phyloP scores from a whole-genome alignment of 2,329 filamentous ascomycete species.

The Alternaria novae-zelandiae region DNA sequence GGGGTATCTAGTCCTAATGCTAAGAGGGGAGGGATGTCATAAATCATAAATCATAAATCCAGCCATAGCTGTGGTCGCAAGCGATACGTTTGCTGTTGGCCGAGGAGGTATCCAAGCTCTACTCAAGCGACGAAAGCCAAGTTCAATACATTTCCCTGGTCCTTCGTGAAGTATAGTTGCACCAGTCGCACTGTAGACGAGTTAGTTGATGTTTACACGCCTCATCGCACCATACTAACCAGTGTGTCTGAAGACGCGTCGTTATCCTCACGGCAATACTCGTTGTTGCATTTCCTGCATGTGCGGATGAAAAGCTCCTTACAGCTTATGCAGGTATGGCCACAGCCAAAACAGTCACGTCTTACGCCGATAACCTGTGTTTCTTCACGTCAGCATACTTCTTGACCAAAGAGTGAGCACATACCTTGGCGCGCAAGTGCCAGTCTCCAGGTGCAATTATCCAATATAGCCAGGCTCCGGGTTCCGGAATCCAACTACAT shows the following conservation, averaged over 20 bases:
- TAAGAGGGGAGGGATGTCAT: conserved; percentile 20
- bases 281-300: conserved; percentile 75
- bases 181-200: conserved; percentile 48
- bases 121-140: not conserved
- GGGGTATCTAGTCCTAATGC: conserved; percentile 25
- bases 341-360: conserved; percentile 85
- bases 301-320: conserved; percentile 72
- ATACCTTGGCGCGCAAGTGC: conserved; percentile 49
- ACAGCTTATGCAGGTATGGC: conserved; percentile 78
- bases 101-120: not conserved
- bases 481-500: conserved; percentile 48
- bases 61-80: not conserved
- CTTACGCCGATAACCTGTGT: conserved; percentile 59
- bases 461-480: conserved; percentile 45
- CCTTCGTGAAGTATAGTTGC: conserved; percentile 45
- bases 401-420: conserved; percentile 30
- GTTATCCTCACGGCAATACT: conserved; percentile 85
- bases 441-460: conserved; percentile 41
- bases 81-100: not conserved
- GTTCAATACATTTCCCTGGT: conserved; percentile 45
- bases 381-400: conserved; percentile 37
- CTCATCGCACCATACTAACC: conserved; percentile 37
- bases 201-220: conserved; percentile 1
- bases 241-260: conserved; percentile 74
- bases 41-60: conserved; percentile 1